Evolutionary conservation across 2,329 filamentous ascomycete genomes (phyloP).

Genomic region (Ophiostoma australiae): DNA sequence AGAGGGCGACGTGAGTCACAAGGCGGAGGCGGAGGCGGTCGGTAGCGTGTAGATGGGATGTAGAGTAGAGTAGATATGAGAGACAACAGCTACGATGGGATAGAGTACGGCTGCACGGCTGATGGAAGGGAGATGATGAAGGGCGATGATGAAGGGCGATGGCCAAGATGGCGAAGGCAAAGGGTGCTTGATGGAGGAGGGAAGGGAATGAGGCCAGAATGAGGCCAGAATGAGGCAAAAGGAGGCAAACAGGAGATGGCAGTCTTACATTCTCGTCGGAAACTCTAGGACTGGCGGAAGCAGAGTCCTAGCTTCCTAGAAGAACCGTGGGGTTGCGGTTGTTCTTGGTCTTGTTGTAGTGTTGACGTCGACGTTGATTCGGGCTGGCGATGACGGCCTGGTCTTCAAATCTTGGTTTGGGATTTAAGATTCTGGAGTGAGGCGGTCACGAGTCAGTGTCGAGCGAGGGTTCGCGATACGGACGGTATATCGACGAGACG

Average conservation of each 20-base stretch:
- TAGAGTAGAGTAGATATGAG: background rate
- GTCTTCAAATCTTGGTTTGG: too few species aligned
- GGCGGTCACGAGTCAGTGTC: too few species aligned
- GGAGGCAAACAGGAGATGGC: background rate
- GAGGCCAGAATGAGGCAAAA: background rate
- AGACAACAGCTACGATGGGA: background rate
- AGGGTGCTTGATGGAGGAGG: background rate
- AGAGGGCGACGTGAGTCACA: conserved; percentile 7
- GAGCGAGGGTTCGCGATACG: too few species aligned
- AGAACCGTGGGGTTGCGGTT: background rate
- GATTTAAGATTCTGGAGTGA: too few species aligned
- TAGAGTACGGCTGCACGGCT: background rate
- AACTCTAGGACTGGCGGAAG: background rate
- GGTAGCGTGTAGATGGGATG: conserved; percentile 1
- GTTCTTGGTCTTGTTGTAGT: background rate
- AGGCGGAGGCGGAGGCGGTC: background rate
- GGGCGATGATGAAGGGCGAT: background rate
- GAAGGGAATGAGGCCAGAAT: background rate
- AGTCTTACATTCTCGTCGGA: conserved; percentile 2
- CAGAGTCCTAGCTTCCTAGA: background rate
- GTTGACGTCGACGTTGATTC: background rate
- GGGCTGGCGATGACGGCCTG: background rate
- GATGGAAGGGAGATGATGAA: background rate
- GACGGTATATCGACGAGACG: too few species aligned
- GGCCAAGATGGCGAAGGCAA: background rate